Conservation (phyloP, 495 filamentous ascomycete species). For the Sordaria brevicollis region DNA sequence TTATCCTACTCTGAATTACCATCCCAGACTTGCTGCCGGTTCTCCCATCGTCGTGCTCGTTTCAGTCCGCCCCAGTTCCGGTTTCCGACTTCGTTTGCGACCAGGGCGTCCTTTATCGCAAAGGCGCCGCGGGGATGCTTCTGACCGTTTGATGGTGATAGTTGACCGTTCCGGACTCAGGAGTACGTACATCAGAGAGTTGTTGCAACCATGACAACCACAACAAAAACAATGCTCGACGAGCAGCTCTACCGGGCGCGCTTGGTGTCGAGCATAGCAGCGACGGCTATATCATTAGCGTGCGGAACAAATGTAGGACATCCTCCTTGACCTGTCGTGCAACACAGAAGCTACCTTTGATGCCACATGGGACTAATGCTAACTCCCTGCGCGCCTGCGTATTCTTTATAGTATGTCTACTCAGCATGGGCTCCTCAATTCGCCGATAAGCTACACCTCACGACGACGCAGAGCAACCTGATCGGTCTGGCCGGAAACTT, state of each 20-base stretch:
- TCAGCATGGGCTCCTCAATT: constrained; percentile 97
- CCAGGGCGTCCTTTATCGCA: neutral
- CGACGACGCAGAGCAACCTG: constrained; percentile 80
- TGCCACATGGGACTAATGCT: neutral
- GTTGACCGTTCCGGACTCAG: neutral
- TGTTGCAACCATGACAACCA: neutral
- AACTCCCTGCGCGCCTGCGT: constrained; percentile 4
- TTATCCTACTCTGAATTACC: neutral
- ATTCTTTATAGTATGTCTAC: constrained; percentile 72
- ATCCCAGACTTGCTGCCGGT: neutral
- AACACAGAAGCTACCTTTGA: neutral
- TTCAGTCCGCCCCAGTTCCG: neutral
- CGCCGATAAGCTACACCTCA: constrained; percentile 71
- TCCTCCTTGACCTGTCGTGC: neutral
- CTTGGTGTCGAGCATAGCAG: constrained; percentile 72
- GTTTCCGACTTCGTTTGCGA: neutral
- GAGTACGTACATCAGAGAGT: neutral
- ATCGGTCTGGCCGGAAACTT: constrained; percentile 89
- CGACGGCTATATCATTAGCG: constrained; percentile 74
- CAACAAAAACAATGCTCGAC: constrained; percentile 17
- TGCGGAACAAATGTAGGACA: constrained; percentile 78
- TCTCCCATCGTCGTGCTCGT: neutral
- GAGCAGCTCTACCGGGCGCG: constrained; percentile 42
- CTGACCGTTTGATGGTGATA: neutral
- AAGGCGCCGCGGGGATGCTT: neutral